These are phyloP conservation scores for Curvularia sp. DNA, from an alignment of 2,329 filamentous ascomycete species.

Conservation along the genomic window DNA sequence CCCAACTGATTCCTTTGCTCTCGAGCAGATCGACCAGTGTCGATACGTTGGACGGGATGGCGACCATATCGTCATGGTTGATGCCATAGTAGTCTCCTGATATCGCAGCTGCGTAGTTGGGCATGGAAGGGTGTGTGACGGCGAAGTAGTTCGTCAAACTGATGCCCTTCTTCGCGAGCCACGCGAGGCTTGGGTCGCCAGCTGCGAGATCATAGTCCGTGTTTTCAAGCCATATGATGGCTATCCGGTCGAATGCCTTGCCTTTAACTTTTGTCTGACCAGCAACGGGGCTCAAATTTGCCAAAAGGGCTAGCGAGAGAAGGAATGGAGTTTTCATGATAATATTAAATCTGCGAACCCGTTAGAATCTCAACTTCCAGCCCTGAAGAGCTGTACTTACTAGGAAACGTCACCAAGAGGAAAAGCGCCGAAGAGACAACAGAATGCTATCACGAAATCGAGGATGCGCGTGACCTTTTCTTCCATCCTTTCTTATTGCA, in stretches of 20 bases:
- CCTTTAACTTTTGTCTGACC: conserved; percentile 64
- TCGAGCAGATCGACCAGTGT: conserved; percentile 54
- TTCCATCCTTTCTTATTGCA: conserved; percentile 1
- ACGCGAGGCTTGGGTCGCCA: conserved; percentile 66
- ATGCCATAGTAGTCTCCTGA: conserved; percentile 78
- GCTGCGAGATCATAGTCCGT: conserved; percentile 70
- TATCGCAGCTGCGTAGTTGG: conserved; percentile 75
- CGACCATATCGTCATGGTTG: conserved; percentile 69
- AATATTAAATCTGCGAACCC: not conserved
- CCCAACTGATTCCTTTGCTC: conserved; percentile 55
- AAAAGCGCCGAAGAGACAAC: not conserved
- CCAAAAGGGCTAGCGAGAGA: conserved; percentile 24
- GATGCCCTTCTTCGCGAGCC: conserved; percentile 67
- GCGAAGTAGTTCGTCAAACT: conserved; percentile 63
- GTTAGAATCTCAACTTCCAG: not conserved
- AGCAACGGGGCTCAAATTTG: conserved; percentile 52
- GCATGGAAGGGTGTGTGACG: conserved; percentile 73
- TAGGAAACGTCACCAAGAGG: not conserved
- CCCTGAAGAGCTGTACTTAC: not conserved
- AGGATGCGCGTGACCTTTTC: not conserved
- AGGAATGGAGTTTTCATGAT: conserved; percentile 14
- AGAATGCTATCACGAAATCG: not conserved
- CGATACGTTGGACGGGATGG: conserved; percentile 50
- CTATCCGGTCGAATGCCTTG: conserved; percentile 74
- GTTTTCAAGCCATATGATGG: conserved; percentile 80